Evolutionary conservation across 305 asterid genomes (phyloP), one percentile per base, ranked within the genome.

Genomic region (Rubia tinctorum): DNA sequence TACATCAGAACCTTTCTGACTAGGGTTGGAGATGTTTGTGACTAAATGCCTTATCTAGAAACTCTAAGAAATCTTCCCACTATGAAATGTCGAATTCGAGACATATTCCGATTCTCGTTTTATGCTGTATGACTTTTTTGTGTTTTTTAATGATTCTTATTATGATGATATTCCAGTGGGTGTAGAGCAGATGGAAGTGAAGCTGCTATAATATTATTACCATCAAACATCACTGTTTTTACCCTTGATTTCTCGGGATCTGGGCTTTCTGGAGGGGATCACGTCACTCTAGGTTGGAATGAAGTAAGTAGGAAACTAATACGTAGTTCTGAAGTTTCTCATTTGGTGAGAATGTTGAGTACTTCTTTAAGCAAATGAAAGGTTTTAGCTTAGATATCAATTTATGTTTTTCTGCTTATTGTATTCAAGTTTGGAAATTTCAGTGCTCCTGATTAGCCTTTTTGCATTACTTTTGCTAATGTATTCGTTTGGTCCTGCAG

Each of bases 101-200:
- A 51, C n/a, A 45, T 42, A 43, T 39, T 34, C 58, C 18, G 17
- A 1, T 74, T 42, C 47, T 78, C 20, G 9, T 72, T 42, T 30
- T 42, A 13, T 20, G 47, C 66, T 45, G 71, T 61, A 23, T 11
- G 15, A 7, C 68, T 27, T 30, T 30, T 30, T 30, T 30, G 34
- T 53, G 34, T 70, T 78, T 37, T 15, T 65, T 55, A 66, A 81
- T 37, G 66, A 76, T 75, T 63, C 75, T 71, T 73, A 37, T 80
- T 59, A 65, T 66, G 75, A 68, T 84, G 47, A 65, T 71, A 68
- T 80, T 76, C 59, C 89, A 93, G 98, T 79, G 98, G 98, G 49
- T 93, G 97, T 87, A 87, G 98, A 79, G 87, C 96, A 55, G 98
- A 93, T 82, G 98, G 97, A 64, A 91, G 97, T 80, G 98, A 93